These are phyloP conservation scores for Cyberlindnera mycetangii DNA, from an alignment of 805 yeast species.

Conservation along the genomic window DNA sequence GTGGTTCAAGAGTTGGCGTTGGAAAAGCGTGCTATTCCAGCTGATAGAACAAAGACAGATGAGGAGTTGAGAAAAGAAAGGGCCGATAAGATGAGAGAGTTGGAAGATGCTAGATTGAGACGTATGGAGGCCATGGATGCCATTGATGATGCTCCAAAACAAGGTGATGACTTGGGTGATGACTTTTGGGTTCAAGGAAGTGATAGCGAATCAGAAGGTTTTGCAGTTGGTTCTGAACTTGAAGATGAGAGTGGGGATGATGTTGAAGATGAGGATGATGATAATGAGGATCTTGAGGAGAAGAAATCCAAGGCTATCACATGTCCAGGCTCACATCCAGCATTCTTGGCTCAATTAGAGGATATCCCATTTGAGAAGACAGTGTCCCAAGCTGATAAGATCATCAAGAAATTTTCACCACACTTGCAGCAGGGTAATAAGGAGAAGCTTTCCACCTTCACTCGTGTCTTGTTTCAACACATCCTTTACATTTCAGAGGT, in stretches of 20 bases:
- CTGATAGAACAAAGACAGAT: conserved; percentile 76
- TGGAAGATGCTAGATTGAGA: conserved; percentile 65
- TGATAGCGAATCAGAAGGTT: conserved; percentile 43
- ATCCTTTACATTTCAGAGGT: conserved; percentile 46
- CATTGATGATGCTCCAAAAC: conserved; percentile 37
- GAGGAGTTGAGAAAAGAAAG: conserved; percentile 65
- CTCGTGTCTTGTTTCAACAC: conserved; percentile 62
- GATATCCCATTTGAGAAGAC: conserved; percentile 40
- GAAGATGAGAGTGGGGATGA: conserved; percentile 7
- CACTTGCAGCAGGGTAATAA: conserved; percentile 79
- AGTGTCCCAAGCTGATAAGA: conserved; percentile 46
- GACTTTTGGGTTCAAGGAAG: conserved; percentile 65
- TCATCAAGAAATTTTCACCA: conserved; percentile 67
- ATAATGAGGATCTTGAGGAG: conserved; percentile 23
- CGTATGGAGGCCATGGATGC: conserved; percentile 74
- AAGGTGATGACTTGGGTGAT: conserved; percentile 66
- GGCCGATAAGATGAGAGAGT: conserved; percentile 53
- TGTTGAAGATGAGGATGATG: conserved; percentile 31
- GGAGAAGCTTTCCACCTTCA: conserved; percentile 61
- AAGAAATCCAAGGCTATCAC: conserved; percentile 19
- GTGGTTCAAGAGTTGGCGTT: conserved; percentile 63
- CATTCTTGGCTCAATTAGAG: conserved; percentile 36
- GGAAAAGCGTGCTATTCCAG: conserved; percentile 76
- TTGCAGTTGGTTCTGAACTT: conserved; percentile 37
- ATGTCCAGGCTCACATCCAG: conserved; percentile 51